A percentile compares a stretch with the other conserved stretches of the same genome.
Conservation (phyloP, 495 filamentous ascomycete species). For the Xylona heveae region DNA sequence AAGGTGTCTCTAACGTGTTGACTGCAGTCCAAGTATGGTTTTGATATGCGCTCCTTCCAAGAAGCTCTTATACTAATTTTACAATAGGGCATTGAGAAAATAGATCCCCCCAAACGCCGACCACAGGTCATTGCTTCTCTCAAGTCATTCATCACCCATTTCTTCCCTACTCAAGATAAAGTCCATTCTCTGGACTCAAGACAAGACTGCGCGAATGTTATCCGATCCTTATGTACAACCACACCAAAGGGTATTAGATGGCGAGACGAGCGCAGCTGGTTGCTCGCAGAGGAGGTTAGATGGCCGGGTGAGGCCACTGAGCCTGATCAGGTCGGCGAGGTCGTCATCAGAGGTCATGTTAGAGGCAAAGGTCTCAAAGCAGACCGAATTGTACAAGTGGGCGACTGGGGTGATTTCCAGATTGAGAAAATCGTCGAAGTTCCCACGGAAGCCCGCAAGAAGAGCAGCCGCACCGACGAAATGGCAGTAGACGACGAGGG, state of each 20-base stretch:
- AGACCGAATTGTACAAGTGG: slow-evolving; percentile 74
- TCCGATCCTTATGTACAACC: slow-evolving; percentile 73
- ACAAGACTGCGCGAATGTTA: slow-evolving; percentile 75
- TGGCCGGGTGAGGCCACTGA: slow-evolving; percentile 27
- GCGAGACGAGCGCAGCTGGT: slow-evolving; percentile 88
- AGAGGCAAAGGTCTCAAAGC: slow-evolving; percentile 74
- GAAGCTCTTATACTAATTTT: not conserved
- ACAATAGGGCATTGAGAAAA: slow-evolving; percentile 33
- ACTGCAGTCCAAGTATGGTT: slow-evolving; percentile 40
- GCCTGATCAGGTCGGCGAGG: slow-evolving; percentile 22
- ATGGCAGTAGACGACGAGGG: slow-evolving; percentile 45
- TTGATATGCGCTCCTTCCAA: not conserved
- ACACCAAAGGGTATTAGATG: slow-evolving; percentile 82
- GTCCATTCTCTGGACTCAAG: slow-evolving; percentile 64
- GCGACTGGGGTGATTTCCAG: slow-evolving; percentile 90
- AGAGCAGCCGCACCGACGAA: slow-evolving; percentile 36
- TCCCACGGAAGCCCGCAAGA: slow-evolving; percentile 28
- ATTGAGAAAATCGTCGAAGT: slow-evolving; percentile 69
- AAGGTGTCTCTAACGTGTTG: slow-evolving; percentile 76
- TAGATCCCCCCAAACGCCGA: slow-evolving; percentile 59
- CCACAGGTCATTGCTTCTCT: slow-evolving; percentile 56
- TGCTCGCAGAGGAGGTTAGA: slow-evolving; percentile 65
- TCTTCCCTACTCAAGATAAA: slow-evolving; percentile 76
- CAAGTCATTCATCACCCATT: slow-evolving; percentile 78
- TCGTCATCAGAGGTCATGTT: slow-evolving; percentile 68